Base-by-base conservation (phyloP, 2,329 filamentous ascomycete genomes). In the Penicillium sp. region DNA sequence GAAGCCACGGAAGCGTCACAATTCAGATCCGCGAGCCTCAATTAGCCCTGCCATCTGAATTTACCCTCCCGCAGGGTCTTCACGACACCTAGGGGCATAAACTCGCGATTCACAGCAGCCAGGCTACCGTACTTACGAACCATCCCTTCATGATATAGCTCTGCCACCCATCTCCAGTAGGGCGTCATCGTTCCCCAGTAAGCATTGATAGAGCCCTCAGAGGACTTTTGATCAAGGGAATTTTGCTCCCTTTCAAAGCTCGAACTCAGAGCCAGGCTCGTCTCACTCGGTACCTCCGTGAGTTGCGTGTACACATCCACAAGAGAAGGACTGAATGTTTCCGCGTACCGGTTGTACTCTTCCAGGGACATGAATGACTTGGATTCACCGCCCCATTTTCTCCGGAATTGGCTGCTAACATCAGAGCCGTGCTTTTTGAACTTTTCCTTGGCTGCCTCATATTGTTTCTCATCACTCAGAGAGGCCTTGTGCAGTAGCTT, bases 381-480 rank as follows among this genome's bases (percentile, higher is more conserved):
- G 5, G 52, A 45, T 21, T 65, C 40, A 6, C 59, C 62, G 16
- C 31, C 10, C 39, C 29, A 46, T 53, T 56, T 11, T 41, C n/a
- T 47, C 55, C 47, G 25, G 33, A 51, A 45, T 16, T 45, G 31
- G 21, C 38, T 36, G 45, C 52, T 43, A 13, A 34, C 21, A n/a
- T 60, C 50, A 6, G 69, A 53, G 2, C 70, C 70, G 19, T 65
- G 48, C 34, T 66, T 64, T 29, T 72, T 67, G 53, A 73, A 76
- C 2, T 46, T 58, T 39, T 70, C 66, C 58, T 75, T 75, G 34
- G 62, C 67, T 5, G 36, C 79, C 44, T 84, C 82, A 15, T 83
- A 79, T 61, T 84, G 80, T 19, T 82, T 80, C 34, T 86, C 85
- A 1, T 81, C 79, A 2, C 80, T 55, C 10, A 76, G 51, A 8